Conservation (phyloP, 768 basidiomycete species). For the Naganishia antarctica region DNA sequence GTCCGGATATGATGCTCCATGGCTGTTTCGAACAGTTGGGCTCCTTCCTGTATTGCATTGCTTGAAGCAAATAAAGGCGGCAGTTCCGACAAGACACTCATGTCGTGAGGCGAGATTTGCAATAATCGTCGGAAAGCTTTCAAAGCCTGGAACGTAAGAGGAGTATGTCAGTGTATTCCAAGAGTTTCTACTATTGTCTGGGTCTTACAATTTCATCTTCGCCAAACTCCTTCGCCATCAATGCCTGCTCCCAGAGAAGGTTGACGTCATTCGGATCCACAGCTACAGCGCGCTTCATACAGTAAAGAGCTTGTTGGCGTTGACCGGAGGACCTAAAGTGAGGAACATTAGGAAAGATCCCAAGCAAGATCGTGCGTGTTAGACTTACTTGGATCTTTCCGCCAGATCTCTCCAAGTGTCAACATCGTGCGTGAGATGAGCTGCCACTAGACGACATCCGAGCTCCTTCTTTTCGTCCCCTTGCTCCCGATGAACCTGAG, state of each 20-base stretch:
- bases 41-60: constrained; percentile 62
- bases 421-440: constrained; percentile 74
- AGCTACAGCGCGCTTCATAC: constrained; percentile 74
- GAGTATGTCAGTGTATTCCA: not conserved
- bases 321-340: constrained; percentile 60
- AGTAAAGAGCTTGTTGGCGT: constrained; percentile 83
- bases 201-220: constrained; percentile 61
- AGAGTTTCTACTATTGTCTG: not conserved
- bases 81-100: constrained; percentile 71
- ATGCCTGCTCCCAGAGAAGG: constrained; percentile 83
- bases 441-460: constrained; percentile 80
- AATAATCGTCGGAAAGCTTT: constrained; percentile 66
- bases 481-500: constrained; percentile 72
- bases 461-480: constrained; percentile 66
- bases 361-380: constrained; percentile 12
- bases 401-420: constrained; percentile 86
- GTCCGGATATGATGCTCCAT: constrained; percentile 62
- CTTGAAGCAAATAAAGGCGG: constrained; percentile 71
- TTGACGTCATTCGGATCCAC: constrained; percentile 76
- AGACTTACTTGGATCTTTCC: constrained; percentile 63
- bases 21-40: constrained; percentile 65
- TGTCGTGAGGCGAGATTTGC: constrained; percentile 58
- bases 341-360: not conserved
- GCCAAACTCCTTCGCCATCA: constrained; percentile 69
- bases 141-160: constrained; percentile 53